phyloP scores from a whole-genome alignment of 306 rosid genomes.

The Prinsepia uniflora region DNA sequence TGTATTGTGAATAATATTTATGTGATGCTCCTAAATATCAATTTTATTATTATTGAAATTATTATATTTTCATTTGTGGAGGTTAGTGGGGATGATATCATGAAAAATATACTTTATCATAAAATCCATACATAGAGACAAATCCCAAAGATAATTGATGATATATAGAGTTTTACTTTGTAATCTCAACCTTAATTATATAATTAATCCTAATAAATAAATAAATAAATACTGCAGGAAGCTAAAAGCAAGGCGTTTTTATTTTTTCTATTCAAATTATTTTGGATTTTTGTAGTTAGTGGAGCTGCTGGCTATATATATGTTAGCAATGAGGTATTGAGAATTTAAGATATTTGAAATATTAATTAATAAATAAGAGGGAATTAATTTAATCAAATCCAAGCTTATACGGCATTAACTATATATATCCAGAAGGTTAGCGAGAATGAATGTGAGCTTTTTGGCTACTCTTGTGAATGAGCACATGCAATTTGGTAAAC shows the following conservation, averaged over 20 bases:
- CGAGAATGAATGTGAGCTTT: not conserved
- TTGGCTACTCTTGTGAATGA: not conserved
- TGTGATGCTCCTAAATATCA: constrained; percentile 8
- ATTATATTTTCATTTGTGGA: not conserved
- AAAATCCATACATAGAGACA: not conserved
- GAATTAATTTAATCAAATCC: not conserved
- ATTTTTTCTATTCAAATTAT: no score
- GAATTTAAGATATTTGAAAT: not conserved
- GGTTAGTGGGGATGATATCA: not conserved
- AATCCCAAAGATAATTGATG: not conserved
- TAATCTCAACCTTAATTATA: constrained; percentile 1
- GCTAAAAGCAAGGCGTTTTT: constrained; percentile 10
- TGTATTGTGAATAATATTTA: not conserved
- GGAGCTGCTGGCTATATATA: not conserved
- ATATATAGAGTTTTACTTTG: not conserved
- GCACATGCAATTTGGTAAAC: constrained; percentile 8
- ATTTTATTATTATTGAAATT: not conserved
- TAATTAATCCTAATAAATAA: not conserved
- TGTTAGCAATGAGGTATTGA: not conserved
- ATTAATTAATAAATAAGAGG: not conserved
- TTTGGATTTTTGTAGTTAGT: constrained; percentile 15
- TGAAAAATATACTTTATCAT: not conserved
- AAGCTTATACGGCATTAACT: not conserved
- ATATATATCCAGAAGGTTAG: not conserved
- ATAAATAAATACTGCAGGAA: constrained; percentile 2